Conservation (phyloP, 2,329 filamentous ascomycete species). For the Corinectria fuckeliana region DNA sequence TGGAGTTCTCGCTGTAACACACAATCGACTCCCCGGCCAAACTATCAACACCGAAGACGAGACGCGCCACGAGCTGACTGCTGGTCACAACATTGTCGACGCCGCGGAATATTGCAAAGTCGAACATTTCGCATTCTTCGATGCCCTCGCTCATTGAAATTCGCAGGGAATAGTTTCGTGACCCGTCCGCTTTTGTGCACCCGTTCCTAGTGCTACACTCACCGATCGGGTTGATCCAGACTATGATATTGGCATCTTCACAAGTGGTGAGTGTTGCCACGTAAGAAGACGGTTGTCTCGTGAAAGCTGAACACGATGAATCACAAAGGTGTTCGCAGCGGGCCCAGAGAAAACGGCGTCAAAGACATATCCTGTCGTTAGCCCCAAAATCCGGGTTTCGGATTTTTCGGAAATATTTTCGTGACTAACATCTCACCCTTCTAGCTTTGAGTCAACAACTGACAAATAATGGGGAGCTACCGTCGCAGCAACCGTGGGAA, state of each 20-base stretch:
- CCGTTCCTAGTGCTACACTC: slow-evolving; percentile 3
- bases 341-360: slow-evolving; percentile 19
- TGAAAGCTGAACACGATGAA: neutral
- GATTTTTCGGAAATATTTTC: slow-evolving; percentile 21
- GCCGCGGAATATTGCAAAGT: slow-evolving; percentile 16
- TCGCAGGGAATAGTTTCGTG: slow-evolving; percentile 18
- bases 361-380: slow-evolving; percentile 23
- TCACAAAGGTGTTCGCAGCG: slow-evolving; percentile 9
- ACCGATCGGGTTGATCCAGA: slow-evolving; percentile 23
- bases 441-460: slow-evolving; percentile 11
- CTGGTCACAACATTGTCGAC: slow-evolving; percentile 21
- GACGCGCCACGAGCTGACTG: slow-evolving; percentile 19
- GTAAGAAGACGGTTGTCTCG: neutral
- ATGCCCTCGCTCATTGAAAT: neutral
- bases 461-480: slow-evolving; percentile 14
- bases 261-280: slow-evolving; percentile 3
- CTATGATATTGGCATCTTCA: slow-evolving; percentile 20
- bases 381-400: slow-evolving; percentile 8
- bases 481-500: slow-evolving; percentile 11
- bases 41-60: slow-evolving; percentile 16
- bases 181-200: slow-evolving; percentile 20
- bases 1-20: slow-evolving; percentile 22
- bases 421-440: neutral
- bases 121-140: neutral
- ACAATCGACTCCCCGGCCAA: slow-evolving; percentile 10